Evolutionary conservation across 2,329 filamentous ascomycete species (phyloP).

Genomic region (Sporothrix variecibatus): DNA sequence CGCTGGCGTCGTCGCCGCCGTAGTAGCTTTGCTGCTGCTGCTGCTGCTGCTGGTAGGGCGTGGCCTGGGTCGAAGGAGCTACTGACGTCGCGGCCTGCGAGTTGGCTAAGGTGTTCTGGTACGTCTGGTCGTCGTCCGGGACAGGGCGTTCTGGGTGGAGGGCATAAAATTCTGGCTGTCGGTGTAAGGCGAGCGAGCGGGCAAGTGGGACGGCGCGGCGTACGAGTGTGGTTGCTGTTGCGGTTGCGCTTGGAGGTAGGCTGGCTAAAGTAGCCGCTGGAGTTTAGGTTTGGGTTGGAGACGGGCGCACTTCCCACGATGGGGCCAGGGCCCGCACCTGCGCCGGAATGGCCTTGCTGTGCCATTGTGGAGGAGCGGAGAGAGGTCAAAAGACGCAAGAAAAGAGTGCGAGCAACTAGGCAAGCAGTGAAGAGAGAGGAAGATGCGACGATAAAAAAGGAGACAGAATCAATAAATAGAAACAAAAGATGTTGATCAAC

Average conservation of each 20-base stretch:
- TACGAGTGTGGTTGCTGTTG: slow-evolving; percentile 18
- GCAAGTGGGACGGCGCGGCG: slow-evolving; percentile 18
- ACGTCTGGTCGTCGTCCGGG: slow-evolving; percentile 38
- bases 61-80: slow-evolving; percentile 34
- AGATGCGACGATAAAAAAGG: neutral
- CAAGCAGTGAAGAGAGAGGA: neutral
- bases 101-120: slow-evolving; percentile 44
- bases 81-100: slow-evolving; percentile 29
- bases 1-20: slow-evolving; percentile 28
- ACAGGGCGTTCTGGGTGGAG: slow-evolving; percentile 29
- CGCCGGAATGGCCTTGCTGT: neutral
- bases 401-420: slow-evolving; percentile 2
- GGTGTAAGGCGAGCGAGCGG: slow-evolving; percentile 28
- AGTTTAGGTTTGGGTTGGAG: slow-evolving; percentile 13
- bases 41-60: slow-evolving; percentile 1
- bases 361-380: neutral
- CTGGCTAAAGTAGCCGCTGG: slow-evolving; percentile 37
- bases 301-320: neutral
- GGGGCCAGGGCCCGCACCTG: slow-evolving; percentile 13
- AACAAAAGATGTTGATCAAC: neutral
- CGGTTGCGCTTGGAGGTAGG: slow-evolving; percentile 32
- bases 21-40: slow-evolving; percentile 25
- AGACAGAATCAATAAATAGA: neutral
- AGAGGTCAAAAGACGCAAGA: neutral
- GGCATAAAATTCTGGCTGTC: slow-evolving; percentile 29